phyloP scores from a whole-genome alignment of 2,329 filamentous ascomycete species.

The Davidsoniella eucalypti region DNA sequence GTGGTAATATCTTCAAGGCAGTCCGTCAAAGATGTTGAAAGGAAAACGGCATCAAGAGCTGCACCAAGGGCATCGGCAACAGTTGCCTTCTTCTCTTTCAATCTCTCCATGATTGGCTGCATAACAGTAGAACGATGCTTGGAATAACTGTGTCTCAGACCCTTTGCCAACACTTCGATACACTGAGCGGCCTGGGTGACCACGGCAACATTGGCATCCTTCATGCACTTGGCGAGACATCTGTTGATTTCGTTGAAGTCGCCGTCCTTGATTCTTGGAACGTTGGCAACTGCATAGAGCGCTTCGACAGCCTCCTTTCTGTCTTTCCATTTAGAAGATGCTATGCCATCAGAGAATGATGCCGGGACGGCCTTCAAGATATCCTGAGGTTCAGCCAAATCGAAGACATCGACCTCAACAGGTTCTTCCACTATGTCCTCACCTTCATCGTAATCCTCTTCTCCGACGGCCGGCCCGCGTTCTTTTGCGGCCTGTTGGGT shows the following conservation, averaged over 20 bases:
- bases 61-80: conserved; percentile 78
- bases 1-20: conserved; percentile 82
- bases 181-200: conserved; percentile 88
- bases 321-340: conserved; percentile 95
- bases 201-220: conserved; percentile 92
- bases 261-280: conserved; percentile 81
- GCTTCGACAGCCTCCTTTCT: conserved; percentile 86
- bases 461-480: conserved; percentile 46
- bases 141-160: conserved; percentile 58
- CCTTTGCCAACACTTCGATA: conserved; percentile 76
- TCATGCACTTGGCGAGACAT: conserved; percentile 88
- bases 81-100: conserved; percentile 91
- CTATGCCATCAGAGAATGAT: conserved; percentile 67
- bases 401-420: conserved; percentile 63
- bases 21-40: conserved; percentile 56
- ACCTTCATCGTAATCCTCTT: conserved; percentile 36
- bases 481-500: conserved; percentile 78
- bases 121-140: conserved; percentile 72
- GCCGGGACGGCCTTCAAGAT: conserved; percentile 65
- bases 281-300: conserved; percentile 58
- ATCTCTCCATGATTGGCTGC: conserved; percentile 78
- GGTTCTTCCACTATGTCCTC: conserved; percentile 38
- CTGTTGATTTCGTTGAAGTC: conserved; percentile 73
- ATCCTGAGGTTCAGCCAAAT: conserved; percentile 75
- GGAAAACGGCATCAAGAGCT: conserved; percentile 58